Conservation (phyloP, 2,329 filamentous ascomycete genomes). For the Chrysoporthe cubensis region DNA sequence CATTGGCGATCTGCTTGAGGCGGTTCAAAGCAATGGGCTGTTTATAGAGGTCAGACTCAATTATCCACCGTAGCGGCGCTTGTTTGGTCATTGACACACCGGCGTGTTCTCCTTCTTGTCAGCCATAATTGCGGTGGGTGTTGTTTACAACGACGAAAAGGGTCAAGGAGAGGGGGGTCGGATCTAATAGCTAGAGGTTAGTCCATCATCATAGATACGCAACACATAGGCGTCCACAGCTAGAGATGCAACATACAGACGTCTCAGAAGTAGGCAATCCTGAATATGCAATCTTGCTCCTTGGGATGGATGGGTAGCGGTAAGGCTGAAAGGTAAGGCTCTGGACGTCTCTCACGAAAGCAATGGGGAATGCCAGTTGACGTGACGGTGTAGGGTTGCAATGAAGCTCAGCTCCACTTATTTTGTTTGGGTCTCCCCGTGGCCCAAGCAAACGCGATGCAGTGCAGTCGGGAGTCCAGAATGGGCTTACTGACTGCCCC, state of each 20-base stretch:
- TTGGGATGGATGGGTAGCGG: not conserved
- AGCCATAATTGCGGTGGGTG: constrained; percentile 21
- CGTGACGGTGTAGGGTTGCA: constrained; percentile 15
- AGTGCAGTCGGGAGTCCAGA: constrained; percentile 2
- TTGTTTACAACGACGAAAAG: constrained; percentile 10
- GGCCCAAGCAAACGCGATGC: not conserved
- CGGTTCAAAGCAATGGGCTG: constrained; percentile 78
- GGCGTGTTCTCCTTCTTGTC: constrained; percentile 28
- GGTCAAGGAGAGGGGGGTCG: constrained; percentile 14
- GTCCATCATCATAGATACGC: not conserved
- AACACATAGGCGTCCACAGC: not conserved
- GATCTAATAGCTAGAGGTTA: not conserved
- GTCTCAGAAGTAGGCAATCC: not conserved
- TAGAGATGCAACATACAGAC: not conserved
- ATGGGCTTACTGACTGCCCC: not conserved
- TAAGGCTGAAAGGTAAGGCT: not conserved
- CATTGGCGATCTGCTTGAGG: constrained; percentile 82
- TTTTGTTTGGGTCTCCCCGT: constrained; percentile 22
- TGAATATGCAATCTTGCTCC: not conserved
- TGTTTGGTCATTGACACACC: constrained; percentile 15
- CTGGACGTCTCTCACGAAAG: constrained; percentile 3
- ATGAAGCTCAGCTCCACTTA: constrained; percentile 17
- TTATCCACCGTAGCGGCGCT: not conserved
- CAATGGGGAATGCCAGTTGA: constrained; percentile 16
- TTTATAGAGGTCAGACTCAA: constrained; percentile 17